phyloP scores from a whole-genome alignment of 2,329 filamentous ascomycete species.

The Curvularia spicifera region DNA sequence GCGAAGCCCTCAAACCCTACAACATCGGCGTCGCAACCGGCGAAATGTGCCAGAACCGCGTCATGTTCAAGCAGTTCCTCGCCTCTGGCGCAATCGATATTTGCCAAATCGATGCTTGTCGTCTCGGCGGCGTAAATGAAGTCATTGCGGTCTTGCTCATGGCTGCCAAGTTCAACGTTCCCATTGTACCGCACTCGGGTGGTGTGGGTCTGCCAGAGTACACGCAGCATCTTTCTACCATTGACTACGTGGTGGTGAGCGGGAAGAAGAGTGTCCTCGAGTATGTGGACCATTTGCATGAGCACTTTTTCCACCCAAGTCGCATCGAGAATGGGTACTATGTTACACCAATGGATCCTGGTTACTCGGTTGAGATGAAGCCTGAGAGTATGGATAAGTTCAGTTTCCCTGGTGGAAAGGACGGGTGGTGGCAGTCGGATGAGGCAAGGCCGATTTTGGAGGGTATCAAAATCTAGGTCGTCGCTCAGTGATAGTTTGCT shows the following conservation, averaged over 20 bases:
- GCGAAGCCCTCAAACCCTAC: constrained; percentile 75
- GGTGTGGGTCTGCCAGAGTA: constrained; percentile 92
- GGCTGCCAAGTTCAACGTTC: constrained; percentile 78
- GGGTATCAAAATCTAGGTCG: constrained; percentile 53
- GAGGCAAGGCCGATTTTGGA: constrained; percentile 79
- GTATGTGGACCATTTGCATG: constrained; percentile 91
- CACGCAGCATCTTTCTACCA: constrained; percentile 89
- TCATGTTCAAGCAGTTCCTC: constrained; percentile 92
- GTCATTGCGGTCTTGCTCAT: constrained; percentile 88
- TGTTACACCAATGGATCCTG: constrained; percentile 80
- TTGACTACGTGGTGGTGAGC: constrained; percentile 87
- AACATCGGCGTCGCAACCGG: constrained; percentile 87
- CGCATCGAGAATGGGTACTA: constrained; percentile 86
- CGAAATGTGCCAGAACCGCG: constrained; percentile 95
- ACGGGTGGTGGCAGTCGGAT: constrained; percentile 84
- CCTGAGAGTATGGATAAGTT: constrained; percentile 81
- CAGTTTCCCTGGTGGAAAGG: constrained; percentile 76
- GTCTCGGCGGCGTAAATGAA: constrained; percentile 89
- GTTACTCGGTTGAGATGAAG: constrained; percentile 96
- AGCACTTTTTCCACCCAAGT: constrained; percentile 86
- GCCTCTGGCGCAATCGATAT: constrained; percentile 81
- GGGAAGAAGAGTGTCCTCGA: constrained; percentile 84
- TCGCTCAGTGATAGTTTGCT: not conserved
- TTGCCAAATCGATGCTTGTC: constrained; percentile 89
- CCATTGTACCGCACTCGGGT: constrained; percentile 87